Percentiles rank a stretch among this genome's conserved stretches.
Conservation (phyloP, 345 rosid genomes). For the Cochlearia excelsa region DNA sequence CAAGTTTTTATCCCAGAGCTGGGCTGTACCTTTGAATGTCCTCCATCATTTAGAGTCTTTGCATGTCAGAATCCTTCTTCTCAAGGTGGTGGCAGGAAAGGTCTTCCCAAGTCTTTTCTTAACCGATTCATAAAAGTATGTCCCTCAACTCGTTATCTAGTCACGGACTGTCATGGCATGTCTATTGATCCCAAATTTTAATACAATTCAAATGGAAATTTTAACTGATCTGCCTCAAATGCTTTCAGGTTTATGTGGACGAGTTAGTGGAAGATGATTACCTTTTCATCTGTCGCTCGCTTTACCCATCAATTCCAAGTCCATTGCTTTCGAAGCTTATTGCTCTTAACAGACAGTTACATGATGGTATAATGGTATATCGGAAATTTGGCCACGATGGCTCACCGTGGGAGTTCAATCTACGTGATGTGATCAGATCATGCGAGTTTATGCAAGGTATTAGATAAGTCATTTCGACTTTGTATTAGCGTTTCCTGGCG, state of each 20-base stretch:
- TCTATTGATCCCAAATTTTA: not conserved
- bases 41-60: slow-evolving; percentile 78
- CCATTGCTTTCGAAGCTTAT: slow-evolving; percentile 68
- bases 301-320: slow-evolving; percentile 66
- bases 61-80: slow-evolving; percentile 96
- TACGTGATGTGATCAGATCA: slow-evolving; percentile 89
- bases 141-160: not conserved
- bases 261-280: slow-evolving; percentile 87
- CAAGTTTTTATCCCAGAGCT: slow-evolving; percentile 95
- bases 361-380: slow-evolving; percentile 71
- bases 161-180: slow-evolving; percentile 10
- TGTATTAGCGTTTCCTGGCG: slow-evolving; percentile 1
- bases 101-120: slow-evolving; percentile 91
- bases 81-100: slow-evolving; percentile 98
- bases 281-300: slow-evolving; percentile 69
- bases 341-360: slow-evolving; percentile 65
- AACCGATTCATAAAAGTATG: slow-evolving; percentile 91
- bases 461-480: slow-evolving; percentile 20
- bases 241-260: slow-evolving; percentile 80
- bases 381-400: slow-evolving; percentile 82
- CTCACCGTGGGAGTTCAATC: slow-evolving; percentile 97
- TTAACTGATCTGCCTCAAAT: slow-evolving; percentile 6
- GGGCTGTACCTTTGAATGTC: slow-evolving; percentile 72
- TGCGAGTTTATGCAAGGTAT: slow-evolving; percentile 77
- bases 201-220: slow-evolving; percentile 5